Conservation (phyloP, 2,329 filamentous ascomycete species). For the Elsinoe arachidis region DNA sequence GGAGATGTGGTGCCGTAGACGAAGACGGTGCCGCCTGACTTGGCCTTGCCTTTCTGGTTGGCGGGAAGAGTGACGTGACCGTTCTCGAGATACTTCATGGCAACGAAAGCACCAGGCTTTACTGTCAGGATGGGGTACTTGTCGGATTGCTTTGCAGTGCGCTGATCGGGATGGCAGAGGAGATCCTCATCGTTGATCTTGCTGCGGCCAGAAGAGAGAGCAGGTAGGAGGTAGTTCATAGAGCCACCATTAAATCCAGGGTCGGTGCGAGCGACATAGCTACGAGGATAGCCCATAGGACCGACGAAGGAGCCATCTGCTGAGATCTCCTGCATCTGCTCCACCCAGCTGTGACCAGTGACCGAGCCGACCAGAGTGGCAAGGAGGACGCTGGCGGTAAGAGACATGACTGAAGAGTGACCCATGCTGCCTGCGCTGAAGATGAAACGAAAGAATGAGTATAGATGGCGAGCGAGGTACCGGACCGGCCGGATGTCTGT, state of each 20-base stretch:
- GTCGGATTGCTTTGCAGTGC: slow-evolving; percentile 42
- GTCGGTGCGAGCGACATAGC: slow-evolving; percentile 51
- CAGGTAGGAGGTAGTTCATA: slow-evolving; percentile 54
- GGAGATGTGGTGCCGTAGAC: slow-evolving; percentile 43
- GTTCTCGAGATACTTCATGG: slow-evolving; percentile 44
- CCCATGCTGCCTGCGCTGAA: background rate
- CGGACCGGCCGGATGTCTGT: background rate
- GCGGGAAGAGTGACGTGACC: slow-evolving; percentile 39
- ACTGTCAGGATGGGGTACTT: slow-evolving; percentile 55
- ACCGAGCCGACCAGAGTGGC: slow-evolving; percentile 12
- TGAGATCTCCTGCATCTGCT: slow-evolving; percentile 63
- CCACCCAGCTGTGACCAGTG: slow-evolving; percentile 71
- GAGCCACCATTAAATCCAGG: slow-evolving; percentile 49
- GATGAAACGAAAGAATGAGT: background rate
- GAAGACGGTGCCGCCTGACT: slow-evolving; percentile 38
- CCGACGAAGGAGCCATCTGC: slow-evolving; percentile 66
- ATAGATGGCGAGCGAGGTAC: background rate
- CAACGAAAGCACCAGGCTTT: slow-evolving; percentile 39
- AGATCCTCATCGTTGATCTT: slow-evolving; percentile 44
- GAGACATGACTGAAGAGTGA: background rate
- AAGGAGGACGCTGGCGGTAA: background rate
- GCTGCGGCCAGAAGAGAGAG: slow-evolving; percentile 34
- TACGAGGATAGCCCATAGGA: slow-evolving; percentile 64
- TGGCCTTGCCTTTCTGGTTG: slow-evolving; percentile 35
- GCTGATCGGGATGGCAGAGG: slow-evolving; percentile 58